A percentile compares a stretch with the other conserved stretches of the same genome.
Evolutionary conservation across 2,329 filamentous ascomycete genomes (phyloP).

Genomic region (Colletotrichum cuscutae): DNA sequence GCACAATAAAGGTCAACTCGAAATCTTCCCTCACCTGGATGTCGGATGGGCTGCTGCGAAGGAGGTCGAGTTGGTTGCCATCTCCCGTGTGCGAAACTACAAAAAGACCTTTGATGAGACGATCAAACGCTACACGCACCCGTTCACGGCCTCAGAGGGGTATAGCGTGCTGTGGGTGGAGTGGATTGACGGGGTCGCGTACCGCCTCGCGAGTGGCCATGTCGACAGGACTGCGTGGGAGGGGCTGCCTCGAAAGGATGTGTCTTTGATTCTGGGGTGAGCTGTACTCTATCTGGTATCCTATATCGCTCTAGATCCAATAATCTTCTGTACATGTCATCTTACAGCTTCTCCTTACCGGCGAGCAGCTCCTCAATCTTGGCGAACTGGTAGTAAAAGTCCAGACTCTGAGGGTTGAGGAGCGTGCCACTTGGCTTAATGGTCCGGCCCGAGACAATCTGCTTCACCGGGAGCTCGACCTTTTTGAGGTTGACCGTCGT

Average conservation of each 20-base stretch:
- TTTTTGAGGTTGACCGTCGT: slow-evolving; percentile 88
- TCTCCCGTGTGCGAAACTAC: neutral
- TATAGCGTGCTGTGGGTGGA: neutral
- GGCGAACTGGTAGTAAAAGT: slow-evolving; percentile 84
- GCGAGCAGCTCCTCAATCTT: slow-evolving; percentile 70
- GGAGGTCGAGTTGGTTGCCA: neutral
- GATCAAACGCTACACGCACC: neutral
- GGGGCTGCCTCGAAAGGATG: neutral
- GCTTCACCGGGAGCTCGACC: slow-evolving; percentile 85
- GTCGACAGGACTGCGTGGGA: neutral
- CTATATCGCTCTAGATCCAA: neutral
- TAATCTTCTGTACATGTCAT: neutral
- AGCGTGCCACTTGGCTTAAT: slow-evolving; percentile 82
- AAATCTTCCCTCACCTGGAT: neutral
- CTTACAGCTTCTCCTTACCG: slow-evolving; percentile 60
- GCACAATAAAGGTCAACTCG: neutral
- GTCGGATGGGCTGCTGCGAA: neutral
- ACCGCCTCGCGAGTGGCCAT: neutral
- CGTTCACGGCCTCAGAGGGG: neutral
- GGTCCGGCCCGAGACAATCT: slow-evolving; percentile 80
- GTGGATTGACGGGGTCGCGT: neutral
- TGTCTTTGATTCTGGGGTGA: neutral
- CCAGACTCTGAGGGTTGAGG: slow-evolving; percentile 78
- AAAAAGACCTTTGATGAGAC: neutral
- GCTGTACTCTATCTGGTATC: neutral